These are phyloP conservation scores for Aspergillus tubingensis DNA, from an alignment of 2,329 filamentous ascomycete species.

Conservation along the genomic window DNA sequence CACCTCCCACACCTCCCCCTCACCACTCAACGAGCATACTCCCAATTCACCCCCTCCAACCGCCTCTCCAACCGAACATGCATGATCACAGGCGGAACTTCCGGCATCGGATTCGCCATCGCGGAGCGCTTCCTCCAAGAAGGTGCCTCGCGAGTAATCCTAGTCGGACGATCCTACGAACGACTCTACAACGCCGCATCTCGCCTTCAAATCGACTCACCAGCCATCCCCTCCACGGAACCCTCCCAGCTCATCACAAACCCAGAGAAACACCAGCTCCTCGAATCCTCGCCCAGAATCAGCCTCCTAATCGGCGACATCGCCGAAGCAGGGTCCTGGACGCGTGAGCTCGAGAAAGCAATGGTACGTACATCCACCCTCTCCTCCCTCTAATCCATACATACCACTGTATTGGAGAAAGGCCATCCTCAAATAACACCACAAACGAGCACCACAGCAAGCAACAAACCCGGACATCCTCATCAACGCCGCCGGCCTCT, in stretches of 20 bases:
- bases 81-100: conserved; percentile 69
- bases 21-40: conserved; percentile 5
- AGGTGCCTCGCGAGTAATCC: conserved; percentile 59
- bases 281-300: conserved; percentile 24
- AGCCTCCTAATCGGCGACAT: conserved; percentile 42
- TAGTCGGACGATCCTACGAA: conserved; percentile 60
- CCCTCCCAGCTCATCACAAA: background rate
- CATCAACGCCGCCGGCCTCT: conserved; percentile 77
- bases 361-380: conserved; percentile 31
- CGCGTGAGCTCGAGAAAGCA: conserved; percentile 39
- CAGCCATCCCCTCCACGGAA: background rate
- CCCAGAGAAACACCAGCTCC: conserved; percentile 11
- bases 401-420: no score
- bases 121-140: conserved; percentile 65
- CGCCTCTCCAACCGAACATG: conserved; percentile 41
- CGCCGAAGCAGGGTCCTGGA: conserved; percentile 36
- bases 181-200: conserved; percentile 46
- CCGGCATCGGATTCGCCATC: conserved; percentile 70
- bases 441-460: background rate
- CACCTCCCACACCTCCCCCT: background rate
- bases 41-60: conserved; percentile 15
- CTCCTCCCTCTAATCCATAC: no score
- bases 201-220: conserved; percentile 19
- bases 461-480: conserved; percentile 56
- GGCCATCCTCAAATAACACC: no score